Evolutionary conservation across 2,329 filamentous ascomycete genomes (phyloP), one percentile per base, ranked within the genome.

Genomic region (Hymenoscyphus fructigenus): DNA sequence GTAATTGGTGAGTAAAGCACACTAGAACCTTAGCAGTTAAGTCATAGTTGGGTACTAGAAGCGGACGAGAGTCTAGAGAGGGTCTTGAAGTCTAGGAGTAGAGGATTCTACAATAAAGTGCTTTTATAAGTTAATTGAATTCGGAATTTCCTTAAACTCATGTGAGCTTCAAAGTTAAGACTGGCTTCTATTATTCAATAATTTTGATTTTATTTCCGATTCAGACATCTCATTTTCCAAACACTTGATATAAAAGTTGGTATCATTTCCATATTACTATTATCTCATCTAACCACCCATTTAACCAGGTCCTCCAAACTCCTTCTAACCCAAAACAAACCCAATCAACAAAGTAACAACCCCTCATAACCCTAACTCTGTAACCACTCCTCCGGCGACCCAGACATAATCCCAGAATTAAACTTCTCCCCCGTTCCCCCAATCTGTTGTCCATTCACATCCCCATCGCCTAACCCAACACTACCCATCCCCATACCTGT

Each of bases 331-430:
- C n/a, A 50, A 50, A 26, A 10, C 17, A 23, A 50, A 44, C 41
- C 6, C 44, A 10, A 2, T 50, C n/a, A 65, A 44, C 63, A 65
- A 59, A 62, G 60, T 10, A 65, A 55, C 59, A 70, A 60, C 14
- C 68, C 69, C 56, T 63, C 69, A 66, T 66, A 61, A 0, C 66
- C 69, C 57, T 70, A 67, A 60, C 66, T 67, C 7, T 59, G 63
- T 65, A 69, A 67, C 69, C 69, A 70, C 23, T 70, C 67, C 60
- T 70, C 69, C 10, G 67, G 66, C 60, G 65, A 68, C 2, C 65
- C 66, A 4, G 66, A 63, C 47, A 32, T 56, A 14, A 56, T 57
- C 2, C 26, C 53, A 28, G 26, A 12, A 57, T 28, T 20, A n/a
- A 57, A 32, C 26, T 34, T 57, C 10, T 57, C 53, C 26, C 53